Evolutionary conservation across 75 land plant genomes (phyloP).

Genomic region (Adiantum capillusveneris): DNA sequence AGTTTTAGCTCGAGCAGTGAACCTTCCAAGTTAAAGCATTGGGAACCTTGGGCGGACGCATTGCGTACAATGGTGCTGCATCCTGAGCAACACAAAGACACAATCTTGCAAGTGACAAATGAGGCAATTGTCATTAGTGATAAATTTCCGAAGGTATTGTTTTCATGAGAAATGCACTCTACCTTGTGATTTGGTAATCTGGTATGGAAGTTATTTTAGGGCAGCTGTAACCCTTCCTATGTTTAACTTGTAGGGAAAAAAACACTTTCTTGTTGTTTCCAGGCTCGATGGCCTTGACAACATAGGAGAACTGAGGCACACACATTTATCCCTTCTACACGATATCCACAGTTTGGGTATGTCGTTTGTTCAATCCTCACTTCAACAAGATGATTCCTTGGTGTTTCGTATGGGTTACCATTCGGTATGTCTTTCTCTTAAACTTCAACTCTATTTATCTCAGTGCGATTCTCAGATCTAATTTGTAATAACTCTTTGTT

Average conservation of each 20-base stretch:
- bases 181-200: neutral
- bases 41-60: constrained; percentile 83
- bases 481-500: too few species aligned
- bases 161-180: neutral
- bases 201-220: neutral
- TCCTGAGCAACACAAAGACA: constrained; percentile 59
- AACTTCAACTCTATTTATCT: too few species aligned
- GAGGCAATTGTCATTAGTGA: constrained; percentile 66
- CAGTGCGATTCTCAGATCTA: too few species aligned
- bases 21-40: constrained; percentile 13
- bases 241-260: constrained; percentile 49
- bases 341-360: constrained; percentile 63
- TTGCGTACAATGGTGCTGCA: constrained; percentile 56
- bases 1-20: too few species aligned
- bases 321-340: constrained; percentile 52
- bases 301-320: constrained; percentile 51
- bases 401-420: constrained; percentile 87
- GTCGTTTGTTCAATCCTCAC: constrained; percentile 45
- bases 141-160: constrained; percentile 70
- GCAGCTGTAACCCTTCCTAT: neutral
- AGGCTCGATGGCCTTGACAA: constrained; percentile 55
- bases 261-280: constrained; percentile 64
- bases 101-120: constrained; percentile 44
- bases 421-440: constrained; percentile 55
- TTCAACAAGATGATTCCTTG: constrained; percentile 52